Evolutionary conservation across 2,329 filamentous ascomycete species (phyloP).

Genomic region (Aspergillus vadensis): DNA sequence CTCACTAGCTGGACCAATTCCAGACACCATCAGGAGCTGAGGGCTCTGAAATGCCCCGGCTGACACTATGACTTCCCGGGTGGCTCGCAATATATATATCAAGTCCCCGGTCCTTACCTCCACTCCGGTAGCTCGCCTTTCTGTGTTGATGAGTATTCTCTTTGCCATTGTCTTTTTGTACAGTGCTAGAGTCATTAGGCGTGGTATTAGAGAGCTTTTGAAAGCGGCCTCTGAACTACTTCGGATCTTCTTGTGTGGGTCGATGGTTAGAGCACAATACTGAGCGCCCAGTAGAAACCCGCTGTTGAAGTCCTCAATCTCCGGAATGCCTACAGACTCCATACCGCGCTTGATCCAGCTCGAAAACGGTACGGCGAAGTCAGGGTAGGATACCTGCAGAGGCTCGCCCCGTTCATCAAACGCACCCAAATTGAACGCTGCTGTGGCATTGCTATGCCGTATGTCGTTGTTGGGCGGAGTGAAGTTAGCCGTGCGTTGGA

Average conservation of each 20-base stretch:
- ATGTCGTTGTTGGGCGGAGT: slow-evolving; percentile 26
- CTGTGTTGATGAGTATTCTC: slow-evolving; percentile 54
- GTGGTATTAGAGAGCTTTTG: slow-evolving; percentile 19
- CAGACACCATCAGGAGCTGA: slow-evolving; percentile 56
- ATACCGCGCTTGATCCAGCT: slow-evolving; percentile 43
- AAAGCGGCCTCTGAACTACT: slow-evolving; percentile 52
- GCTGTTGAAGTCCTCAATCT: slow-evolving; percentile 44
- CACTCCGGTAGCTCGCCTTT: slow-evolving; percentile 49
- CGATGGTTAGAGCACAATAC: slow-evolving; percentile 53
- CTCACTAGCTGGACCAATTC: slow-evolving; percentile 45
- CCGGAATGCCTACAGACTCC: slow-evolving; percentile 44
- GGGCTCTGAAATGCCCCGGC: slow-evolving; percentile 58
- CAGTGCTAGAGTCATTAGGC: slow-evolving; percentile 37
- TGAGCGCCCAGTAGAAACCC: slow-evolving; percentile 47
- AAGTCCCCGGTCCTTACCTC: slow-evolving; percentile 42
- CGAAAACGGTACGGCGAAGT: slow-evolving; percentile 42
- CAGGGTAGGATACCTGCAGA: slow-evolving; percentile 47
- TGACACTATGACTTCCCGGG: slow-evolving; percentile 52
- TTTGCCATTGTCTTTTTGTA: slow-evolving; percentile 50
- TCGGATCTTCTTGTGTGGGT: slow-evolving; percentile 45
- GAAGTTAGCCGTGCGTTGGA: slow-evolving; percentile 30
- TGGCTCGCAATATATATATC: slow-evolving; percentile 52
- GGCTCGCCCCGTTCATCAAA: slow-evolving; percentile 39
- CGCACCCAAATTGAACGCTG: slow-evolving; percentile 27
- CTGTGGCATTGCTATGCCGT: slow-evolving; percentile 25